Base-by-base conservation (phyloP, 257 asterid species). In the Ajuga chamaepitys region DNA sequence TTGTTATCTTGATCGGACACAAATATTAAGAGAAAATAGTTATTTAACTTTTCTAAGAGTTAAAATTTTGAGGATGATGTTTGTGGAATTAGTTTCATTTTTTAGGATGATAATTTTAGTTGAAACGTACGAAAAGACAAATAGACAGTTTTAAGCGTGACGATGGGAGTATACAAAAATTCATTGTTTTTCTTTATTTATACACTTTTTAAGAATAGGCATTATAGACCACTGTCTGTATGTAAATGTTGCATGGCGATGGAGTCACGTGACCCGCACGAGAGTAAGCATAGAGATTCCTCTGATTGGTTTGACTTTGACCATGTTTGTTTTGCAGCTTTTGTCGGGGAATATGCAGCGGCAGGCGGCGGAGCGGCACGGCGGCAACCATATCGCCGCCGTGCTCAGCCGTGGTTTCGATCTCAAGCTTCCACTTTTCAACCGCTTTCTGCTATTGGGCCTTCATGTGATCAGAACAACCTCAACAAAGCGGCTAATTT, bases 311-410 rank as follows among this genome's bases (percentile, higher is more conserved):
- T 67, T 58, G 67, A 71, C 73, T 58, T 63, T 58, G 75, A 72
- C 75, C 84, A 74, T 56, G 82, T 74, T 81, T 47, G 1, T 17
- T 55, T 4, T 38, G 70, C 84, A 81, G 86, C 84, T 78, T 83
- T 83, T 78, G 82, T 76, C 81, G 74, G 71, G 71, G 63, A 57
- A 64, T 60, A 54, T 70, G 74, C n/a, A 32, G 66, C 73, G 17
- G 25, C 53, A 66, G 44, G 35, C 66, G 22, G 55, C 70, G 51
- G 57, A 35, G 30, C 9, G 63, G 46, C 41, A 1, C 7, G 42
- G 18, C 40, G 62, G 18, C 71, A 17, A 22, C 74, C 62, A 32
- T 6, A 7, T n/a, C 58, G 64, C 77, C 68, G 22, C 63, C 71
- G 68, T 47, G 11, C 16, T 12, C 62, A 3, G 51, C 68, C 64